These are phyloP conservation scores for Xylariaceae sp. DNA, from an alignment of 2,329 filamentous ascomycete species.

Conservation along the genomic window DNA sequence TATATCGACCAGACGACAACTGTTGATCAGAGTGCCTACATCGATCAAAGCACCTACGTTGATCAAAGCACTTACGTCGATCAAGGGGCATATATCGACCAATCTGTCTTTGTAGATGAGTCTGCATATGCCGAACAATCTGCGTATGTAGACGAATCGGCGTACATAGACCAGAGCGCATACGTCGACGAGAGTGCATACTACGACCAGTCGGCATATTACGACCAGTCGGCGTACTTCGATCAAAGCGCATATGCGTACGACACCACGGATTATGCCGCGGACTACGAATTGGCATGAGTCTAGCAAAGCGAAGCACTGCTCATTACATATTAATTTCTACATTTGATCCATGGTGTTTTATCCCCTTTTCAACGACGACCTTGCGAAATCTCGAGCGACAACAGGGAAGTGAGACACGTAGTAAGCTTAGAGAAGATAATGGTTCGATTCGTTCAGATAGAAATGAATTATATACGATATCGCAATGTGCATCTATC, in stretches of 20 bases:
- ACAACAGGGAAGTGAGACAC: no score
- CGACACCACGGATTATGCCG: conserved; percentile 15
- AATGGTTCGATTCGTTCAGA: no score
- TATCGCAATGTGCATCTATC: no score
- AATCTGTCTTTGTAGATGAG: conserved; percentile 3
- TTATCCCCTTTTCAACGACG: no score
- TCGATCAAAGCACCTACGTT: conserved; percentile 1
- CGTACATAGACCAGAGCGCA: conserved; percentile 7
- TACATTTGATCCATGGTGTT: no score
- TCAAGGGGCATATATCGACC: conserved; percentile 3
- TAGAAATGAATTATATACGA: no score
- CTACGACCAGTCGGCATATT: background rate
- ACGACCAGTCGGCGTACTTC: background rate
- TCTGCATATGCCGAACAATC: conserved; percentile 3
- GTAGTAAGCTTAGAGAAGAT: no score
- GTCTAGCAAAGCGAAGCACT: background rate
- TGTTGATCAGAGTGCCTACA: conserved; percentile 4
- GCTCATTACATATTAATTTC: no score
- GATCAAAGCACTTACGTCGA: conserved; percentile 7
- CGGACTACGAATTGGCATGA: conserved; percentile 8
- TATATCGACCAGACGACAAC: conserved; percentile 7
- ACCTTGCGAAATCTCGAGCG: no score
- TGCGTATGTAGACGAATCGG: conserved; percentile 1
- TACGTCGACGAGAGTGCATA: conserved; percentile 3
- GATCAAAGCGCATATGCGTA: conserved; percentile 10